phyloP scores from a whole-genome alignment of 768 basidiomycete genomes.

The Suillus bovinus region DNA sequence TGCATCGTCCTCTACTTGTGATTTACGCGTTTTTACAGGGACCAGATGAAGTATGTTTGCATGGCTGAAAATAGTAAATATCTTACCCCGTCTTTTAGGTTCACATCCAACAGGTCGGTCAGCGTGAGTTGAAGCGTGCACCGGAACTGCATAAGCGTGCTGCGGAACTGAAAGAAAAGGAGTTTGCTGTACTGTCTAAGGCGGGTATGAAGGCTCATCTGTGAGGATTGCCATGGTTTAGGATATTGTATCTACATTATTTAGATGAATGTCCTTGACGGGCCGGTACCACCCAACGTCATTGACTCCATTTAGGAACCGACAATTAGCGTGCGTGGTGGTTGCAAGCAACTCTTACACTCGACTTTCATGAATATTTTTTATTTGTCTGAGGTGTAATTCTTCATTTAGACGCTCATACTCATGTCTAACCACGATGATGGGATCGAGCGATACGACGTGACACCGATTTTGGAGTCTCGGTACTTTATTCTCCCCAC shows the following conservation, averaged over 20 bases:
- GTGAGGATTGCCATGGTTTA: too few relatives aligned
- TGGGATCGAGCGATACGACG: conserved; percentile 24
- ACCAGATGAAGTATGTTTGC: conserved; percentile 66
- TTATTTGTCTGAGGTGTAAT: background rate
- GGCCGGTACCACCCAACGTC: too few relatives aligned
- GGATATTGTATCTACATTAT: too few relatives aligned
- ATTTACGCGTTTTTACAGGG: conserved; percentile 45
- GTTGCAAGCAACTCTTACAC: background rate
- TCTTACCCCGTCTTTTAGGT: conserved; percentile 50
- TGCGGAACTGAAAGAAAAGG: conserved; percentile 57
- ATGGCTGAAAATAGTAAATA: background rate
- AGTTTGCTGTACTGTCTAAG: conserved; percentile 58
- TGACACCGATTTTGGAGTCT: conserved; percentile 34
- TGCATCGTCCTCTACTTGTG: conserved; percentile 1
- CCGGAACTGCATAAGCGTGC: conserved; percentile 56
- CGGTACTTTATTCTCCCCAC: conserved; percentile 65
- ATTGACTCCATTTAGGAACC: background rate
- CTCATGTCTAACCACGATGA: conserved; percentile 20
- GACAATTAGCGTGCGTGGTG: background rate
- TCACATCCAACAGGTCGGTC: conserved; percentile 94
- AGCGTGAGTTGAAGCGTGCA: conserved; percentile 81
- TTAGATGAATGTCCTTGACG: too few relatives aligned
- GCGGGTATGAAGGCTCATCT: conserved; percentile 61
- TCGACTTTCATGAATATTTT: background rate
- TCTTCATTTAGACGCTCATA: background rate